phyloP scores from a whole-genome alignment of 352 stramenopile species.

The Phytopythium kandeliae region DNA sequence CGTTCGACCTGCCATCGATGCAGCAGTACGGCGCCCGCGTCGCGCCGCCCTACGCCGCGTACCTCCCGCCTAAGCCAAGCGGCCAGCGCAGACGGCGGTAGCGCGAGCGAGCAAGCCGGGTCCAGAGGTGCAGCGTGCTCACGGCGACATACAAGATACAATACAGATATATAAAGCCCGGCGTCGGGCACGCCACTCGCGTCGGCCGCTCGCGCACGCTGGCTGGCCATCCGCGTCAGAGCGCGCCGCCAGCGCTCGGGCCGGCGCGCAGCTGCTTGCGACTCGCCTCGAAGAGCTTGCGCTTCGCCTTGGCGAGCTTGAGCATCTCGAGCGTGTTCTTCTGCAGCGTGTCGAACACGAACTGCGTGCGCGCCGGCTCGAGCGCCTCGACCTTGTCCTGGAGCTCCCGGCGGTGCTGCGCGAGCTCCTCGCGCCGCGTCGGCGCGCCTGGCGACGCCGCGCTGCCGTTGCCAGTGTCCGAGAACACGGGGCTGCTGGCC shows the following conservation, averaged over 20 bases:
- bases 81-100: not conserved
- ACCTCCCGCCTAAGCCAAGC: constrained; percentile 14
- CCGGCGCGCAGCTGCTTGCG: constrained; percentile 40
- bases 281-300: constrained; percentile 56
- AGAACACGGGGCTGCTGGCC: not conserved
- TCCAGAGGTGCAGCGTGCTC: not conserved
- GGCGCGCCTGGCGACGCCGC: constrained; percentile 23
- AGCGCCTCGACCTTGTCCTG: constrained; percentile 47
- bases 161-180: constrained; percentile 17
- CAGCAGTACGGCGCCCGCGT: constrained; percentile 53
- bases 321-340: constrained; percentile 70
- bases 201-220: not conserved
- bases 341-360: constrained; percentile 63
- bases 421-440: constrained; percentile 45
- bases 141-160: constrained; percentile 18
- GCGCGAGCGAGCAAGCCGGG: no score
- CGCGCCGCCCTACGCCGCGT: constrained; percentile 56
- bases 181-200: not conserved
- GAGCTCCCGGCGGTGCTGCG: constrained; percentile 40
- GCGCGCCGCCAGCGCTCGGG: constrained; percentile 19
- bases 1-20: constrained; percentile 64
- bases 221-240: constrained; percentile 12
- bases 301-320: constrained; percentile 60
- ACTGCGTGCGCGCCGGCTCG: constrained; percentile 55
- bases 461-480: constrained; percentile 14